phyloP scores from a whole-genome alignment of 2,329 filamentous ascomycete species.

The Aspergillus sp. region DNA sequence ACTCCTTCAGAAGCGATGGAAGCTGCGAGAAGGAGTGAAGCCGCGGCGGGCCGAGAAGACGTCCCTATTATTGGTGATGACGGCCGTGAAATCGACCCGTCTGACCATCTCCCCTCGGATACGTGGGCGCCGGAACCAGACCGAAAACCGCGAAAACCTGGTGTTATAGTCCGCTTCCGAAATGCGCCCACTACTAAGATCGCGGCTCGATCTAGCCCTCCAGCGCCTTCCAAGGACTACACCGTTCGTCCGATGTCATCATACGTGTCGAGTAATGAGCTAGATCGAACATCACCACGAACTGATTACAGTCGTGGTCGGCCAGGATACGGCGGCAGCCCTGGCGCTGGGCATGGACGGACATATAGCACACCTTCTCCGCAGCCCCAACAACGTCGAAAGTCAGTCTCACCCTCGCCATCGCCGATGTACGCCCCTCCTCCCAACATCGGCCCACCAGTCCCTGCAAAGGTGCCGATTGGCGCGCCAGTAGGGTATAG shows the following conservation, averaged over 20 bases:
- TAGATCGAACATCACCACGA: constrained; percentile 25
- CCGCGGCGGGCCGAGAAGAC: constrained; percentile 43
- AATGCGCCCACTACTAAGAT: constrained; percentile 34
- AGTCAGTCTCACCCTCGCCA: constrained; percentile 32
- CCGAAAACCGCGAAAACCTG: constrained; percentile 53
- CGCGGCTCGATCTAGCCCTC: constrained; percentile 16
- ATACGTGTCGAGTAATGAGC: constrained; percentile 1
- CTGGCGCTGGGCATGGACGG: constrained; percentile 20
- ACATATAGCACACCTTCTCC: constrained; percentile 26
- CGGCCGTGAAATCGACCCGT: constrained; percentile 65
- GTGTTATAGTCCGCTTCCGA: constrained; percentile 50
- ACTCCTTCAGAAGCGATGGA: constrained; percentile 41
- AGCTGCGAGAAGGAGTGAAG: constrained; percentile 37
- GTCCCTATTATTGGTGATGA: constrained; percentile 64
- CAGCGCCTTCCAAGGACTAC: constrained; percentile 18
- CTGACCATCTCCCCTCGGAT: constrained; percentile 63
- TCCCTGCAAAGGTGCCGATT: constrained; percentile 46
- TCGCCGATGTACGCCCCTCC: constrained; percentile 34
- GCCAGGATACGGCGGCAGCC: constrained; percentile 18
- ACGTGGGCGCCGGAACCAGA: constrained; percentile 68
- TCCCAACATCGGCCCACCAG: constrained; percentile 34
- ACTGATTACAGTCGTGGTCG: constrained; percentile 21
- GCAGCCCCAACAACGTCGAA: constrained; percentile 23
- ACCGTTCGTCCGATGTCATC: constrained; percentile 12
- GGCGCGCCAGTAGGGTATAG: constrained; percentile 28